phyloP scores from a whole-genome alignment of 2,329 filamentous ascomycete genomes.

The Rhynchosporium secalis region DNA sequence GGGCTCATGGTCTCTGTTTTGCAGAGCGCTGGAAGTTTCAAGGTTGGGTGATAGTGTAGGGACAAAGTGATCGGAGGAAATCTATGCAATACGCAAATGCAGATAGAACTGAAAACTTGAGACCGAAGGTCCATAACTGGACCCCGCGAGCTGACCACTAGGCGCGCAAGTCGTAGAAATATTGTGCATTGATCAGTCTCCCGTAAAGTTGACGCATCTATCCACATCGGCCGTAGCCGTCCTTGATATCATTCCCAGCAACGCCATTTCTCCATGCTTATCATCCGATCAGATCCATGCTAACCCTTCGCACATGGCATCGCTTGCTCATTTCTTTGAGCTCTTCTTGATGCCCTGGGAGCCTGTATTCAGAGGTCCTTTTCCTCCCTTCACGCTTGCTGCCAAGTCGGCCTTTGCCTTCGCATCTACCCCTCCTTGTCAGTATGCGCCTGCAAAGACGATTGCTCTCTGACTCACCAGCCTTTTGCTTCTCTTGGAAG shows the following conservation, averaged over 20 bases:
- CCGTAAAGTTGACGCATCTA: constrained; percentile 13
- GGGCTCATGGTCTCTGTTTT: background rate
- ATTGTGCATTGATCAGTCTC: constrained; percentile 15
- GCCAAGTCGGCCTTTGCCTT: constrained; percentile 83
- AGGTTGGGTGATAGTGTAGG: background rate
- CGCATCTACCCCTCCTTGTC: constrained; percentile 56
- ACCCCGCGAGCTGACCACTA: too few relatives aligned
- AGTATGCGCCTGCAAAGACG: constrained; percentile 6
- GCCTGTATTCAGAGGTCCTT: constrained; percentile 84
- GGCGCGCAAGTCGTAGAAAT: constrained; percentile 6
- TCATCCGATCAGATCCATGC: constrained; percentile 10
- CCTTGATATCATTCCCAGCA: constrained; percentile 15
- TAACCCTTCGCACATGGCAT: background rate
- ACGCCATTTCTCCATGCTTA: constrained; percentile 21
- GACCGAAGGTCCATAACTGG: too few relatives aligned
- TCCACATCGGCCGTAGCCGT: constrained; percentile 11
- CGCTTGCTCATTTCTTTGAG: constrained; percentile 75
- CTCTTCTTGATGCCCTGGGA: constrained; percentile 95
- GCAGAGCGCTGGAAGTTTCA: background rate
- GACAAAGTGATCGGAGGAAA: background rate
- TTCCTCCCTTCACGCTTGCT: constrained; percentile 73
- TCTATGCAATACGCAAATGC: background rate
- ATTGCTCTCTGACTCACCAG: constrained; percentile 60
- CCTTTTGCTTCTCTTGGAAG: constrained; percentile 79
- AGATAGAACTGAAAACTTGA: background rate